A percentile compares a stretch with the other conserved stretches of the same genome.
These are phyloP conservation scores for Micromonas commoda DNA, from an alignment of 139 green algal species.

Conservation along the genomic window DNA sequence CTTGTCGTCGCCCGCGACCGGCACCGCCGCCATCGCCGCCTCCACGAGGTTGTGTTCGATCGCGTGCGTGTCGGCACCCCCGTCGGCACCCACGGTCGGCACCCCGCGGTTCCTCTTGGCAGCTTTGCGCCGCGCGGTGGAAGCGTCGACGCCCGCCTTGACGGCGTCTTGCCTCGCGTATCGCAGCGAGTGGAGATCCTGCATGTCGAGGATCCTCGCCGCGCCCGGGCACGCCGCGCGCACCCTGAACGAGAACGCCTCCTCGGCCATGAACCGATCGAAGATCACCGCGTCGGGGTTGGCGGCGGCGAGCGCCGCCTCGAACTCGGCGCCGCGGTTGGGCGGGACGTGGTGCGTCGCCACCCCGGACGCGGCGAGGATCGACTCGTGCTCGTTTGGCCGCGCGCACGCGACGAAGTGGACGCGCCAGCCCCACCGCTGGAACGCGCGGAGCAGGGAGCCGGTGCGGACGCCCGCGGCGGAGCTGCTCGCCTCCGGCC, in stretches of 20 bases:
- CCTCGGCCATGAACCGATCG: constrained; percentile 53
- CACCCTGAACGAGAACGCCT: constrained; percentile 49
- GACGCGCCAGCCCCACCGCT: neutral
- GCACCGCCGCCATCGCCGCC: neutral
- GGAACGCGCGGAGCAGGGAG: neutral
- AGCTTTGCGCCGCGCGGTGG: too few species aligned
- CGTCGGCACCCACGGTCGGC: too few species aligned
- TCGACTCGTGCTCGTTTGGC: neutral
- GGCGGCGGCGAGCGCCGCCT: constrained; percentile 6
- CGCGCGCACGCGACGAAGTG: neutral
- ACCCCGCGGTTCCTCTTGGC: too few species aligned
- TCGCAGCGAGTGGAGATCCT: constrained; percentile 54
- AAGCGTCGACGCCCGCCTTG: neutral
- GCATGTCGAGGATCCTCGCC: constrained; percentile 55
- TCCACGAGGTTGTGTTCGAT: neutral
- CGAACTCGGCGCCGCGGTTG: constrained; percentile 36
- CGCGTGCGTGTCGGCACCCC: too few species aligned
- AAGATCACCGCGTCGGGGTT: constrained; percentile 41
- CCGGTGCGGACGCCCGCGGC: neutral
- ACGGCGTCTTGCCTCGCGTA: neutral
- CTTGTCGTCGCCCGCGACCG: constrained; percentile 9
- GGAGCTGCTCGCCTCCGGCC: too few species aligned
- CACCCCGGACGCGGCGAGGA: constrained; percentile 14
- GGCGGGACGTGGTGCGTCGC: constrained; percentile 1
- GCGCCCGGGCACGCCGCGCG: constrained; percentile 33